These are phyloP conservation scores for Sphaerulina vaccinii DNA, from an alignment of 2,329 filamentous ascomycete species.

Conservation along the genomic window DNA sequence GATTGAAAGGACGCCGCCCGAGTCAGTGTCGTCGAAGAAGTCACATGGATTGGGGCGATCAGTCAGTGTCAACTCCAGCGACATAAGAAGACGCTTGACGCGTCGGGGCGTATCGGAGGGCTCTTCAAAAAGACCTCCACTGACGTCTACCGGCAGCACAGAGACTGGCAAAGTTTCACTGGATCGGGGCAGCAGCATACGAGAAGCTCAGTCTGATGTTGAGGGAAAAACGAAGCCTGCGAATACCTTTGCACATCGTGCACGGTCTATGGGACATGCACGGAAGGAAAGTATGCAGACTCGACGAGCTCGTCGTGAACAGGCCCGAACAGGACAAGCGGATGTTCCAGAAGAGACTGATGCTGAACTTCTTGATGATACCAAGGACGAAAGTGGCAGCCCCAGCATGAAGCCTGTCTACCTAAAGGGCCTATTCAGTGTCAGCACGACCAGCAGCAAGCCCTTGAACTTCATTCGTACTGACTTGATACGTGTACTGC, in stretches of 20 bases:
- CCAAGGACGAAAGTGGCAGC: slow-evolving; percentile 52
- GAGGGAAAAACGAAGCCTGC: slow-evolving; percentile 36
- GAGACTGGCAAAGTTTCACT: slow-evolving; percentile 36
- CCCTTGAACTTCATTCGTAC: slow-evolving; percentile 79
- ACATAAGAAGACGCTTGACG: slow-evolving; percentile 66
- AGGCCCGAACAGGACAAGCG: slow-evolving; percentile 54
- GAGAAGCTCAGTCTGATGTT: slow-evolving; percentile 52
- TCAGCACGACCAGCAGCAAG: slow-evolving; percentile 92
- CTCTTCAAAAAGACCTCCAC: slow-evolving; percentile 42
- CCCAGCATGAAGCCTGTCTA: slow-evolving; percentile 86
- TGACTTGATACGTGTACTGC: slow-evolving; percentile 87
- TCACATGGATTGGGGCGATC: slow-evolving; percentile 69
- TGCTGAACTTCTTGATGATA: slow-evolving; percentile 65
- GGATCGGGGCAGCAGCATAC: slow-evolving; percentile 36
- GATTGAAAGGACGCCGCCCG: slow-evolving; percentile 22
- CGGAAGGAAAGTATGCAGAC: slow-evolving; percentile 90
- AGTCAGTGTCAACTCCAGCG: slow-evolving; percentile 87
- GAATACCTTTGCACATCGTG: slow-evolving; percentile 65
- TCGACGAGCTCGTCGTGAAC: slow-evolving; percentile 61
- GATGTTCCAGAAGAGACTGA: slow-evolving; percentile 92
- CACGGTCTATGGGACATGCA: slow-evolving; percentile 86
- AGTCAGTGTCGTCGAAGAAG: slow-evolving; percentile 7
- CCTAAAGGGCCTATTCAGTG: slow-evolving; percentile 94
- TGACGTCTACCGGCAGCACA: slow-evolving; percentile 28
- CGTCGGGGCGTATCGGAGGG: slow-evolving; percentile 56